Conservation (phyloP, 106 monocot species). For the Allium fistulosum region DNA sequence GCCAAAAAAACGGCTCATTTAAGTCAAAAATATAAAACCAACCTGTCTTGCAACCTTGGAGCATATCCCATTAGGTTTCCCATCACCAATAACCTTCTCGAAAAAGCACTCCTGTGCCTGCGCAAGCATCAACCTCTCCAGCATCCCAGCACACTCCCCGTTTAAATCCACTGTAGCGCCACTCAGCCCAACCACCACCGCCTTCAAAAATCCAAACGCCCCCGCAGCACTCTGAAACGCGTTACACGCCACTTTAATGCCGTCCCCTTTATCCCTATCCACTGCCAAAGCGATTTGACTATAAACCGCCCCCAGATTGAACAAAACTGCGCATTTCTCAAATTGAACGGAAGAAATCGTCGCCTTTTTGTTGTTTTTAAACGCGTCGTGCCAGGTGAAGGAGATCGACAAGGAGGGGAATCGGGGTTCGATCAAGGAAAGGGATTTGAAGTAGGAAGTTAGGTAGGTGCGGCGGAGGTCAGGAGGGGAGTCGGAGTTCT, state of each 20-base stretch:
- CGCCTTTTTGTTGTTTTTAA: constrained; percentile 52
- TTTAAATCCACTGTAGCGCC: constrained; percentile 43
- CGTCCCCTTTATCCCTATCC: constrained; percentile 18
- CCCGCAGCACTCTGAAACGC: constrained; percentile 61
- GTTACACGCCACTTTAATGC: constrained; percentile 53
- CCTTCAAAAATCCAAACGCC: constrained; percentile 34
- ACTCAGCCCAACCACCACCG: constrained; percentile 6
- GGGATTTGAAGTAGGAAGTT: constrained; percentile 49
- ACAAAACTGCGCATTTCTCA: constrained; percentile 68
- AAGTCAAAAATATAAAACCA: constrained; percentile 9
- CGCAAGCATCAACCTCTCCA: constrained; percentile 86
- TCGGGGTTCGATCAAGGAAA: constrained; percentile 51
- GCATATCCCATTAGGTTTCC: constrained; percentile 42
- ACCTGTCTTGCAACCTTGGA: constrained; percentile 83
- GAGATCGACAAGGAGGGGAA: constrained; percentile 48
- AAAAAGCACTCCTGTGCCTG: constrained; percentile 91
- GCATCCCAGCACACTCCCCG: constrained; percentile 59
- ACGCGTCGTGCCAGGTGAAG: constrained; percentile 93
- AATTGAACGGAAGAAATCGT: constrained; percentile 45
- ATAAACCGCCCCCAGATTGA: constrained; percentile 68
- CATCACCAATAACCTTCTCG: constrained; percentile 56
- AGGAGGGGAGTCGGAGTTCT: constrained; percentile 18
- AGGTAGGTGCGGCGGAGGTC: constrained; percentile 48
- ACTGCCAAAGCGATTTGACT: constrained; percentile 63
- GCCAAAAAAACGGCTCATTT: too few species aligned